phyloP scores from a whole-genome alignment of 2,329 filamentous ascomycete genomes.

The Microdochium paspali region DNA sequence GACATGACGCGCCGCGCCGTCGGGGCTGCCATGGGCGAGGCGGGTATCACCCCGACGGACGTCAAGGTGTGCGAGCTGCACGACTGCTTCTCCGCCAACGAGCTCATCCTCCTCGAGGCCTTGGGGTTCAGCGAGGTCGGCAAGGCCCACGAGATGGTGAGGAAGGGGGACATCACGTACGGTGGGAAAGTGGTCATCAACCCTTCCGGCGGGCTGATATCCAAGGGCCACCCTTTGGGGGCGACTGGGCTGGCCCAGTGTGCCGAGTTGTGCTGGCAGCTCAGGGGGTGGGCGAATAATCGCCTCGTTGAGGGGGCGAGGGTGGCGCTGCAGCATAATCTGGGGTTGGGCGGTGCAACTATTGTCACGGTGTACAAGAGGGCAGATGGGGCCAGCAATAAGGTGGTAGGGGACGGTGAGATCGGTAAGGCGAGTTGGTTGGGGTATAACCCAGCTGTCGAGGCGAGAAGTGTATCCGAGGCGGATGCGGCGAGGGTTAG shows the following conservation, averaged over 20 bases:
- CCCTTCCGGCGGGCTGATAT: slow-evolving; percentile 88
- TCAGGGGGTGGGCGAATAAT: slow-evolving; percentile 94
- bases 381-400: slow-evolving; percentile 62
- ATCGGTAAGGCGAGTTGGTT: slow-evolving; percentile 60
- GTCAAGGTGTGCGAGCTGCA: slow-evolving; percentile 89
- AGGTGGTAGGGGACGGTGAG: slow-evolving; percentile 48
- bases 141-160: slow-evolving; percentile 86
- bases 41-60: slow-evolving; percentile 57
- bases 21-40: slow-evolving; percentile 62
- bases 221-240: slow-evolving; percentile 89
- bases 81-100: slow-evolving; percentile 94
- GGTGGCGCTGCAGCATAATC: slow-evolving; percentile 80
- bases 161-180: slow-evolving; percentile 83
- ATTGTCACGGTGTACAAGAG: slow-evolving; percentile 86
- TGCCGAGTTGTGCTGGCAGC: slow-evolving; percentile 89
- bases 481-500: not conserved
- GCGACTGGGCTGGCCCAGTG: slow-evolving; percentile 91
- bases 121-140: slow-evolving; percentile 70
- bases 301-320: slow-evolving; percentile 58
- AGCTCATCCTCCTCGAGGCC: slow-evolving; percentile 84
- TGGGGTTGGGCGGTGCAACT: slow-evolving; percentile 82
- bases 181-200: slow-evolving; percentile 79
- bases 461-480: slow-evolving; percentile 77
- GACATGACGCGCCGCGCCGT: slow-evolving; percentile 72
- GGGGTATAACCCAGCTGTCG: slow-evolving; percentile 87